Evolutionary conservation across 2,329 filamentous ascomycete genomes (phyloP).

Genomic region (Drechslera avenae): DNA sequence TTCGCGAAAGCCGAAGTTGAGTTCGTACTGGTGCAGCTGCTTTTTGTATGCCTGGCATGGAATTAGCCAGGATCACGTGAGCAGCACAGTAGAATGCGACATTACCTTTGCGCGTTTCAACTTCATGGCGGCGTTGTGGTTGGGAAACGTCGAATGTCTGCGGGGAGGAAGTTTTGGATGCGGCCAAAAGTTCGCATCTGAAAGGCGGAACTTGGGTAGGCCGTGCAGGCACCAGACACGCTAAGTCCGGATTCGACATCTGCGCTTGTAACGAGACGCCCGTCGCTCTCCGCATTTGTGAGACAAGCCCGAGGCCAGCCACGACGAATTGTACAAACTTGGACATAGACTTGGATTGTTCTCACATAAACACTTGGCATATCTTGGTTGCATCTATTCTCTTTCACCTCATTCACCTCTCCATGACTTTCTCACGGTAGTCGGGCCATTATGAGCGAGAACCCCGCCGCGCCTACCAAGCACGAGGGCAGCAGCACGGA

Average conservation of each 20-base stretch:
- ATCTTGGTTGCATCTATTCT: conserved; percentile 1
- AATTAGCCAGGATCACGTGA: neutral
- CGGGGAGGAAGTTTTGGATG: conserved; percentile 16
- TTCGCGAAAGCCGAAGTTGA: conserved; percentile 88
- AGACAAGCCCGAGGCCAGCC: conserved; percentile 16
- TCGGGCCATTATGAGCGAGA: conserved; percentile 34
- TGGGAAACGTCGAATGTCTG: conserved; percentile 8
- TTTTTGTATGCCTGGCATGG: conserved; percentile 79
- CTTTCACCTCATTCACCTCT: conserved; percentile 6
- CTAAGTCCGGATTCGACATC: conserved; percentile 13
- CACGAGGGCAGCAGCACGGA: conserved; percentile 27
- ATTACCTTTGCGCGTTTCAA: conserved; percentile 41
- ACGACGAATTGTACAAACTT: conserved; percentile 16
- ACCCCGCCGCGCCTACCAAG: conserved; percentile 36
- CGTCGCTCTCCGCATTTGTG: conserved; percentile 23
- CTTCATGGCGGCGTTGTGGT: conserved; percentile 33
- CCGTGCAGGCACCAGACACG: conserved; percentile 16
- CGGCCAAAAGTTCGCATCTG: conserved; percentile 18
- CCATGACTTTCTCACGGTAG: conserved; percentile 23
- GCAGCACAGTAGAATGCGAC: neutral
- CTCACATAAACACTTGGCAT: neutral
- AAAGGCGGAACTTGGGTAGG: conserved; percentile 11
- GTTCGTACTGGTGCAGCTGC: conserved; percentile 89
- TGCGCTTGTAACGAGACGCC: conserved; percentile 20
- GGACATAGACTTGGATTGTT: neutral